These are phyloP conservation scores for Musa itinerans DNA, from an alignment of 176 grass and related monocot genomes.

Conservation along the genomic window DNA sequence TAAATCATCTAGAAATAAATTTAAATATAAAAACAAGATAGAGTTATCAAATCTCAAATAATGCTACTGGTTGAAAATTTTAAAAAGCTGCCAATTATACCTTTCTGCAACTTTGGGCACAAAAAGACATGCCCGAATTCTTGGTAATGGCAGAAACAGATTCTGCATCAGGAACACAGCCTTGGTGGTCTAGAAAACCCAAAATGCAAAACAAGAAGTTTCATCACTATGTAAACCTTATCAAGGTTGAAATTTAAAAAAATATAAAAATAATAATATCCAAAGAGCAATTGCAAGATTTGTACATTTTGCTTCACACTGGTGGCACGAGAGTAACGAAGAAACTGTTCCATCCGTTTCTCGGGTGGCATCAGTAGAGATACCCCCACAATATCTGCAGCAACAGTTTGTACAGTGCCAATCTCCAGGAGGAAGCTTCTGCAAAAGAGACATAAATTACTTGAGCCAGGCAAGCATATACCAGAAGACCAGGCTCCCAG, in stretches of 20 bases:
- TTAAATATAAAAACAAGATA: not conserved
- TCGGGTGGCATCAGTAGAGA: constrained; percentile 30
- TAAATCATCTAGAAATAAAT: not conserved
- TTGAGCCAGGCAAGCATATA: constrained; percentile 1
- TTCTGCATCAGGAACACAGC: constrained; percentile 46
- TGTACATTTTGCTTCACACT: constrained; percentile 91
- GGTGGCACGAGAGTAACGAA: constrained; percentile 53
- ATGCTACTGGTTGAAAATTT: not conserved
- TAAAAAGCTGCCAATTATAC: constrained; percentile 28
- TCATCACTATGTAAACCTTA: not conserved
- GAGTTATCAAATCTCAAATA: not conserved
- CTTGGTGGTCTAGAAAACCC: constrained; percentile 57
- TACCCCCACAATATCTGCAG: constrained; percentile 64
- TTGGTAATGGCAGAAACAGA: constrained; percentile 17
- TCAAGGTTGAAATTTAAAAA: constrained; percentile 9
- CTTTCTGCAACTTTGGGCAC: constrained; percentile 72
- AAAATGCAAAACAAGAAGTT: constrained; percentile 17
- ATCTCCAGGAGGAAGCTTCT: constrained; percentile 80
- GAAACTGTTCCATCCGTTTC: constrained; percentile 28
- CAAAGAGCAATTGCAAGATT: constrained; percentile 12
- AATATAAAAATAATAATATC: not conserved
- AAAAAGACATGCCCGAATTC: constrained; percentile 32
- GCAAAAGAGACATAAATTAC: constrained; percentile 22
- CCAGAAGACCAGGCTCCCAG: not conserved
- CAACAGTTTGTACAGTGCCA: constrained; percentile 85